phyloP scores from a whole-genome alignment of 2,329 filamentous ascomycete species.

The Balansia obtecta region DNA sequence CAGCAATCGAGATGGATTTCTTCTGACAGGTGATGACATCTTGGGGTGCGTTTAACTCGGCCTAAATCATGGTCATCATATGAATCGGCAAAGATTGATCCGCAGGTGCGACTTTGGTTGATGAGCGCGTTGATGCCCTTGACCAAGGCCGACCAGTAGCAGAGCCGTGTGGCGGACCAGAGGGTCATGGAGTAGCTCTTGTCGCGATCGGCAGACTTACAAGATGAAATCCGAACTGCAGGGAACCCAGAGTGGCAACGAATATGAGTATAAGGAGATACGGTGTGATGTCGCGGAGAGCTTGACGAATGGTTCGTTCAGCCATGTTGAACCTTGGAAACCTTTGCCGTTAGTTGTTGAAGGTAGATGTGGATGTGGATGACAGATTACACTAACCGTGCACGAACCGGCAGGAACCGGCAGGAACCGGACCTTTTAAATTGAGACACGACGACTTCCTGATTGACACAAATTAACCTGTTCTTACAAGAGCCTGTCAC shows the following conservation, averaged over 20 bases:
- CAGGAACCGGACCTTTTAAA: too few relatives aligned
- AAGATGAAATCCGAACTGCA: slow-evolving; percentile 91
- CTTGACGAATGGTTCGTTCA: slow-evolving; percentile 11
- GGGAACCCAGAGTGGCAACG: slow-evolving; percentile 69
- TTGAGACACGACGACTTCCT: too few relatives aligned
- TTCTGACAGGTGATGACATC: slow-evolving; percentile 81
- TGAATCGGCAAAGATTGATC: too few relatives aligned
- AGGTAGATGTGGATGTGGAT: neutral
- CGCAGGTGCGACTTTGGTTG: neutral
- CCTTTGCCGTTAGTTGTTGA: neutral
- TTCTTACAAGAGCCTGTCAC: too few relatives aligned
- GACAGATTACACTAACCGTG: neutral
- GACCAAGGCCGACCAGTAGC: too few relatives aligned
- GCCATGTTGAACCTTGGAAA: slow-evolving; percentile 16
- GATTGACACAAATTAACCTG: too few relatives aligned
- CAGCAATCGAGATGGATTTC: slow-evolving; percentile 24
- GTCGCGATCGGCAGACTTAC: slow-evolving; percentile 33
- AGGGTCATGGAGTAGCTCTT: neutral
- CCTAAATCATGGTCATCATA: slow-evolving; percentile 28
- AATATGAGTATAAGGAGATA: slow-evolving; percentile 69
- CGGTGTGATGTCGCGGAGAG: slow-evolving; percentile 44
- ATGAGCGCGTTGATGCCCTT: neutral
- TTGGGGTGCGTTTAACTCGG: slow-evolving; percentile 90
- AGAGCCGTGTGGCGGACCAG: too few relatives aligned
- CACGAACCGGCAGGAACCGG: too few relatives aligned